Conservation (phyloP, 108 stramenopile species). For the Cyclotella atomus region DNA sequence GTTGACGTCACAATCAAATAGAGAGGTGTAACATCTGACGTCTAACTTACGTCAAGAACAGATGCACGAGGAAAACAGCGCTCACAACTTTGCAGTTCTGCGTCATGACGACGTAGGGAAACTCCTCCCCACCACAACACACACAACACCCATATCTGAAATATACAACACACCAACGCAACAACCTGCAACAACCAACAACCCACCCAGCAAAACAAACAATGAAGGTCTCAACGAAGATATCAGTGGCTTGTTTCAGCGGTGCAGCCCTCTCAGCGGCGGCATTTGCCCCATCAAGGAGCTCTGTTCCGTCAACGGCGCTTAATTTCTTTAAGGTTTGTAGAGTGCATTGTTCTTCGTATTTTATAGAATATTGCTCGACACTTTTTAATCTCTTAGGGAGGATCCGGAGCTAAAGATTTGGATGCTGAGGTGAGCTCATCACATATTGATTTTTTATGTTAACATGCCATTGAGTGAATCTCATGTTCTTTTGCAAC, state of each 20-base stretch:
- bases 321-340: slow-evolving; percentile 19
- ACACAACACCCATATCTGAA: background rate
- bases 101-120: too few species aligned
- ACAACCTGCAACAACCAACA: background rate
- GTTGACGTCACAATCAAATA: background rate
- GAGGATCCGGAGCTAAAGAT: slow-evolving; percentile 48
- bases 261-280: background rate
- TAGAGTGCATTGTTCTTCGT: too few species aligned
- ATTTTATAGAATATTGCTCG: too few species aligned
- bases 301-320: background rate
- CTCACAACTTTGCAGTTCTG: too few species aligned
- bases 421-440: slow-evolving; percentile 40
- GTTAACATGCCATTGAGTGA: too few species aligned
- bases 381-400: slow-evolving; percentile 6
- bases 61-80: too few species aligned
- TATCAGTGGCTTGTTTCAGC: slow-evolving; percentile 1
- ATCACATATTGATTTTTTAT: too few species aligned
- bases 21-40: background rate
- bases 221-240: slow-evolving; percentile 16
- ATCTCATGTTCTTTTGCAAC: background rate
- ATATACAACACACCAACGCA: background rate
- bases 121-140: background rate
- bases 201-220: too few species aligned
- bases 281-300: slow-evolving; percentile 10
- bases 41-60: background rate